Conservation (phyloP, 441 rosid species). For the Pelargonium citronellum region DNA sequence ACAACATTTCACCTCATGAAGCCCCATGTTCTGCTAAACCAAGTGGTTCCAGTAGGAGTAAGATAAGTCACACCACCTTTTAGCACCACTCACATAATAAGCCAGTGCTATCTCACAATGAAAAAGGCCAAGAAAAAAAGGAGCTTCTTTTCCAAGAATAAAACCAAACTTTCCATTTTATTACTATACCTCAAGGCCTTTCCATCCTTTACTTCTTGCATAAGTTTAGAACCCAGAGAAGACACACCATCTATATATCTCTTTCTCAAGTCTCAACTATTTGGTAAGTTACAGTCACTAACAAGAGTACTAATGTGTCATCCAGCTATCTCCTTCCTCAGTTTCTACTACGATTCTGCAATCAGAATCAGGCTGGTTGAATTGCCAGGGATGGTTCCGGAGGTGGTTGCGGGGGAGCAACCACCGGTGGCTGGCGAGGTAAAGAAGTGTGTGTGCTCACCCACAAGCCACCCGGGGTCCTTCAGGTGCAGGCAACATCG, state of each 20-base stretch:
- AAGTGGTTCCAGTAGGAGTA: neutral
- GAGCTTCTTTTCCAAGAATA: neutral
- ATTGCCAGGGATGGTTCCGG: neutral
- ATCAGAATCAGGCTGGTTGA: neutral
- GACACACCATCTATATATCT: neutral
- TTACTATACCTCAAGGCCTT: neutral
- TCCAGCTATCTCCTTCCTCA: neutral
- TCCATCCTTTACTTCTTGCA: conserved; percentile 3
- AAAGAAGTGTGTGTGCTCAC: conserved; percentile 43
- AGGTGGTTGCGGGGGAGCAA: neutral
- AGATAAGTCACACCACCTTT: conserved; percentile 5
- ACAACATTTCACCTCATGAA: neutral
- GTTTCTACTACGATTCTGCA: neutral
- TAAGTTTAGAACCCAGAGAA: neutral
- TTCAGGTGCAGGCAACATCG: conserved; percentile 47
- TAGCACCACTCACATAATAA: conserved; percentile 1
- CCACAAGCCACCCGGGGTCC: conserved; percentile 46
- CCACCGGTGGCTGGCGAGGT: conserved; percentile 11
- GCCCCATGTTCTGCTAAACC: neutral
- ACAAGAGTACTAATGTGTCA: neutral
- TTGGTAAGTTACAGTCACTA: neutral
- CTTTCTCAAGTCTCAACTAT: neutral
- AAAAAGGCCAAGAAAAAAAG: neutral
- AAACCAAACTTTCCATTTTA: neutral
- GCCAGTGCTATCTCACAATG: neutral